Conservation (phyloP, 306 rosid species). For the Acacia confusa region DNA sequence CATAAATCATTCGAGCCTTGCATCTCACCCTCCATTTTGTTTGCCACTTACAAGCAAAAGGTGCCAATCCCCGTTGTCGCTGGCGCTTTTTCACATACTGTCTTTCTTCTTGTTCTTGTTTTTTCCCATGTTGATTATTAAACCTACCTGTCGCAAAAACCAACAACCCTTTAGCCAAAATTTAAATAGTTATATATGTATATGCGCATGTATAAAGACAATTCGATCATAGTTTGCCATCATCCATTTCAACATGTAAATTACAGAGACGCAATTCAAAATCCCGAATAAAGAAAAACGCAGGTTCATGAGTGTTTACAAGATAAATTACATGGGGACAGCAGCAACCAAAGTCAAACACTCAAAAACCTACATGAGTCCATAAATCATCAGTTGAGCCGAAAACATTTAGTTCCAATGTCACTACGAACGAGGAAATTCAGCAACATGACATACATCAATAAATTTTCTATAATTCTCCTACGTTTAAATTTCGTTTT, state of each 20-base stretch:
- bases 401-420: neutral
- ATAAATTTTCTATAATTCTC: neutral
- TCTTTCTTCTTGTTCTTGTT: neutral
- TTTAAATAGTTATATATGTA: neutral
- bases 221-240: neutral
- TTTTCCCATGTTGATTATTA: conserved; percentile 22
- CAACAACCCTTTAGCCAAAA: neutral
- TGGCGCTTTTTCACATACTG: conserved; percentile 16
- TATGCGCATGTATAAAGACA: neutral
- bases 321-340: neutral
- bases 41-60: neutral
- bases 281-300: neutral
- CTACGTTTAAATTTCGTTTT: neutral
- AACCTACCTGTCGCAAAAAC: conserved; percentile 22
- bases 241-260: neutral
- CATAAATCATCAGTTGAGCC: neutral
- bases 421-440: neutral
- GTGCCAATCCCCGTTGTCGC: neutral
- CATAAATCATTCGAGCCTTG: conserved; percentile 18
- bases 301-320: neutral
- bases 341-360: neutral
- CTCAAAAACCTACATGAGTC: neutral
- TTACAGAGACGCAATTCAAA: neutral
- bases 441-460: neutral
- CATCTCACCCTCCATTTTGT: neutral